Conservation (phyloP, 305 asterid genomes). For the Plantago coronopus region DNA sequence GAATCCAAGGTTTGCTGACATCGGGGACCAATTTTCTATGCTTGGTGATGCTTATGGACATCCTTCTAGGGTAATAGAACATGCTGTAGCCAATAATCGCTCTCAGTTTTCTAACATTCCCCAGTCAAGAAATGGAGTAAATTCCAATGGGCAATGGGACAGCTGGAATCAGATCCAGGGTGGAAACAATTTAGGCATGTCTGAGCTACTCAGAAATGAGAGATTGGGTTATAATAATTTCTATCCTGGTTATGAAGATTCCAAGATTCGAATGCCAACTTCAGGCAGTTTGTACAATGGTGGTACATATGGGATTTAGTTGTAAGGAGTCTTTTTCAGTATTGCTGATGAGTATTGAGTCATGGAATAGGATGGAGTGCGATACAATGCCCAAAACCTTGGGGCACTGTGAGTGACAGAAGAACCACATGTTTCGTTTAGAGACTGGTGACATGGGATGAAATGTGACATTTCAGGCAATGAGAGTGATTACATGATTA, state of each 20-base stretch:
- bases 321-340: constrained; percentile 18
- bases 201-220: constrained; percentile 64
- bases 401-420: constrained; percentile 33
- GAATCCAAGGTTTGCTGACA: constrained; percentile 55
- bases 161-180: constrained; percentile 64
- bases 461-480: constrained; percentile 25
- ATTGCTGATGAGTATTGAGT: constrained; percentile 19
- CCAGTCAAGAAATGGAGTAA: constrained; percentile 54
- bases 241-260: constrained; percentile 63
- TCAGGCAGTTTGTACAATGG: constrained; percentile 67
- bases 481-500: constrained; percentile 32
- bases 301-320: constrained; percentile 70
- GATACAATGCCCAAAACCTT: constrained; percentile 26
- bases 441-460: constrained; percentile 28
- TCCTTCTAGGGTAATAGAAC: constrained; percentile 66
- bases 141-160: constrained; percentile 78
- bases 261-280: constrained; percentile 57
- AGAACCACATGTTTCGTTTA: constrained; percentile 27
- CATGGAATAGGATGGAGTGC: constrained; percentile 31
- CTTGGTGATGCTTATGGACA: constrained; percentile 52
- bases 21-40: constrained; percentile 46
- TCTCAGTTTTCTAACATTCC: constrained; percentile 61
- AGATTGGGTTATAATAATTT: constrained; percentile 61
- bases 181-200: constrained; percentile 58
- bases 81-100: constrained; percentile 42